Conservation (phyloP, 805 yeast species). For the Starmerella riodocensis region DNA sequence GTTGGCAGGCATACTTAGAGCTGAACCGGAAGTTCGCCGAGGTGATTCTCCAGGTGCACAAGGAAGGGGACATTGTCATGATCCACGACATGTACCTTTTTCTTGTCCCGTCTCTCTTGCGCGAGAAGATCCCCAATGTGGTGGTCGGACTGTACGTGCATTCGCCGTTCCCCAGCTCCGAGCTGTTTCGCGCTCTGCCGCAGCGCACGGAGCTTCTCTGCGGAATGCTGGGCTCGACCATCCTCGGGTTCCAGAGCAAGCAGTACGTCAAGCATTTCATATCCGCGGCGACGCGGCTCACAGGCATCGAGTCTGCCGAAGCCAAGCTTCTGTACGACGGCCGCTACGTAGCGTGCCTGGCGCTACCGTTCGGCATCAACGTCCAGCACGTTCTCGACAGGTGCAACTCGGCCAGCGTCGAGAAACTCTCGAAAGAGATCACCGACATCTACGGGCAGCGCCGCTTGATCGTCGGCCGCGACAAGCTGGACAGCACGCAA, state of each 20-base stretch:
- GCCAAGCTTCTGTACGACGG: slow-evolving; percentile 58
- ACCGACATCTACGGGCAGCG: slow-evolving; percentile 32
- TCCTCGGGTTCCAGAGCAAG: slow-evolving; percentile 72
- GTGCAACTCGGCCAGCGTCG: slow-evolving; percentile 33
- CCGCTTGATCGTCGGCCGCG: slow-evolving; percentile 85
- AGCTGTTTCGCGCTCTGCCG: slow-evolving; percentile 79
- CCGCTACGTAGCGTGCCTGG: slow-evolving; percentile 53
- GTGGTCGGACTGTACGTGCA: slow-evolving; percentile 70
- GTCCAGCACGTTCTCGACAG: slow-evolving; percentile 53
- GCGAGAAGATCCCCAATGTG: slow-evolving; percentile 64
- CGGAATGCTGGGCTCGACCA: slow-evolving; percentile 83
- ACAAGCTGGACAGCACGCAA: slow-evolving; percentile 77
- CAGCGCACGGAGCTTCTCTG: slow-evolving; percentile 71
- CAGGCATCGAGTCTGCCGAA: slow-evolving; percentile 54
- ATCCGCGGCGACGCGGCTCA: slow-evolving; percentile 73
- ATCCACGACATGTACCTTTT: slow-evolving; percentile 80
- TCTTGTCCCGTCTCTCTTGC: slow-evolving; percentile 66
- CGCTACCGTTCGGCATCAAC: slow-evolving; percentile 85
- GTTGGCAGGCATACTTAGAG: slow-evolving; percentile 73
- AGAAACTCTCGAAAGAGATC: slow-evolving; percentile 49
- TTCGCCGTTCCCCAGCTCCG: slow-evolving; percentile 90
- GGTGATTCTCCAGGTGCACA: slow-evolving; percentile 55
- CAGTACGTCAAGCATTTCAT: slow-evolving; percentile 84
- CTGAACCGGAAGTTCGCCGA: slow-evolving; percentile 85
- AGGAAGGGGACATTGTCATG: slow-evolving; percentile 86